Evolutionary conservation across 148 eudicot genomes (phyloP), one percentile per base, ranked within the genome.

Genomic region (Rhododendron henanense): DNA sequence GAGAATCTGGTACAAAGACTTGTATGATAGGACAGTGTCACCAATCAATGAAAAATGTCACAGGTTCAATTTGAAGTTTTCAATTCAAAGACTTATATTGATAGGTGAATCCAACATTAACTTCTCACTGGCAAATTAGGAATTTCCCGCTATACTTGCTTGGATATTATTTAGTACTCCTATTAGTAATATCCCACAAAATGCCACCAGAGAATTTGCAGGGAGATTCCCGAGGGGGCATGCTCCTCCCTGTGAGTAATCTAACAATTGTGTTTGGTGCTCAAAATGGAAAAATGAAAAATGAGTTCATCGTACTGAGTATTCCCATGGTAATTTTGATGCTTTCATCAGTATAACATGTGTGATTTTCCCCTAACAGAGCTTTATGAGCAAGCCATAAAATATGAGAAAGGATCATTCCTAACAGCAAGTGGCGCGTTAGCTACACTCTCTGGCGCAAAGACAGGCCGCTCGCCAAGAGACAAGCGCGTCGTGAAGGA

Each of bases 401-500:
- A 94, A 86, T 93, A 92, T 79, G 99, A 96, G 91, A 95, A 96
- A 83, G 99, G 99, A 28, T 95, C 99, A 3, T 96, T 88, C 91
- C 91, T 96, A 63, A 95, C 99, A 21, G 88, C 98, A 44, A 92
- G 92, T 37, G 99, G 99, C 23, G 99, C 98, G 39, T 79, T 96
- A 16, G 98, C 99, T 39, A 96, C 98, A 1, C 86, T 96, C 0
- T 96, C 99, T 0, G 99, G 99, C 11, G 99, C 99, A 10, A 96
- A 95, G 90, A 96, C 99, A 2, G 99, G 99, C 2, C 94, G 99
- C 5, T 91, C 97, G 13, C 99, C 98, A 0, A 93, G 92, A 84
- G 99, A 96, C 82, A 96, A 96, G 86, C 97, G 99, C 53, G 98
- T 96, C 13, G 99, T 96, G 35, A 94, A 85, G 83, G 99, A 96